Evolutionary conservation across 352 stramenopile genomes (phyloP).

Genomic region (Pythium chondricola): DNA sequence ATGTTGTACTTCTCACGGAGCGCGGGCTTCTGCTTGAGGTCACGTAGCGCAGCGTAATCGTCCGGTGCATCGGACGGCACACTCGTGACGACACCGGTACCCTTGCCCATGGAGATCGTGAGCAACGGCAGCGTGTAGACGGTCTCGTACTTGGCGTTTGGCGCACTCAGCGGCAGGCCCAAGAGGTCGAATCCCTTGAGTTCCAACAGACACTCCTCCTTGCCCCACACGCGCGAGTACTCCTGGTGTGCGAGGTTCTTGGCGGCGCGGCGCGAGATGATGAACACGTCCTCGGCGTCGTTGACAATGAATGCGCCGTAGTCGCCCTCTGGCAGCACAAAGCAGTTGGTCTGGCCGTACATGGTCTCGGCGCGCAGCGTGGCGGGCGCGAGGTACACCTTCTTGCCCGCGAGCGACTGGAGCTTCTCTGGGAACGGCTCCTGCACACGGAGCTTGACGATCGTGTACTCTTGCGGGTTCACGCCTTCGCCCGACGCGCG

Average conservation of each 20-base stretch:
- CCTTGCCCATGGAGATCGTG: conserved; percentile 99
- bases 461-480: conserved; percentile 98
- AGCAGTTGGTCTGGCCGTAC: conserved; percentile 99
- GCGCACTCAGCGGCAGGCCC: conserved; percentile 92
- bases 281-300: conserved; percentile 92
- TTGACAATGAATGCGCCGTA: conserved; percentile 98
- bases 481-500: conserved; percentile 97
- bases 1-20: conserved; percentile 98
- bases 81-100: conserved; percentile 98
- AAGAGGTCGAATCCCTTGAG: conserved; percentile 97
- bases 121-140: conserved; percentile 99
- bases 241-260: conserved; percentile 96
- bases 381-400: conserved; percentile 96
- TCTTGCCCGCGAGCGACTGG: conserved; percentile 70
- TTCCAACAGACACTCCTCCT: conserved; percentile 84
- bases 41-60: conserved; percentile 98
- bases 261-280: conserved; percentile 92
- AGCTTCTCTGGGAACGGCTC: conserved; percentile 79
- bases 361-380: conserved; percentile 99
- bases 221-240: conserved; percentile 82
- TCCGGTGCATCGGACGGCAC: conserved; percentile 98
- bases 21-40: conserved; percentile 98
- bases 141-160: conserved; percentile 95
- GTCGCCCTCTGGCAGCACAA: conserved; percentile 97
- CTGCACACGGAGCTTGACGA: conserved; percentile 96